Conservation (phyloP, 345 rosid species). For the Erucastrum elatum region DNA sequence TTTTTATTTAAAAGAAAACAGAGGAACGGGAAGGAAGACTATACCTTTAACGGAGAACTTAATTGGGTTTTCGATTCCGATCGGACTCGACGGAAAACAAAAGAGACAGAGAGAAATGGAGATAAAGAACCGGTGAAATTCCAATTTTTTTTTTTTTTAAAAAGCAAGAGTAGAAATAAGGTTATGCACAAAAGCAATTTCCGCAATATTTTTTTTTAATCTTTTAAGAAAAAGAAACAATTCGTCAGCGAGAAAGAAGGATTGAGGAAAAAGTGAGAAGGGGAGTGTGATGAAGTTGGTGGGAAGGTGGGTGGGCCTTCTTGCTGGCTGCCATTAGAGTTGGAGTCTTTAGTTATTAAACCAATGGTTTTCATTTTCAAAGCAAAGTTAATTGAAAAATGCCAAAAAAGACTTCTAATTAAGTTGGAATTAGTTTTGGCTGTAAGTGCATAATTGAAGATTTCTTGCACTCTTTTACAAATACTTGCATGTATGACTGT, state of each 20-base stretch:
- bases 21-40: conserved; percentile 8
- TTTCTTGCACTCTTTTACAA: not conserved
- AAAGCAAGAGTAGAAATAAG: not conserved
- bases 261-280: conserved; percentile 8
- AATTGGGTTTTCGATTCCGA: conserved; percentile 26
- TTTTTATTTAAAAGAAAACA: not conserved
- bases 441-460: not conserved
- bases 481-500: not conserved
- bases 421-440: not conserved
- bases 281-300: conserved; percentile 28
- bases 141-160: not conserved
- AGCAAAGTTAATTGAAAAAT: not conserved
- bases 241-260: conserved; percentile 15
- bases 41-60: conserved; percentile 14
- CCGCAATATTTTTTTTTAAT: not conserved
- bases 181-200: not conserved
- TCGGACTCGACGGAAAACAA: not conserved
- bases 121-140: not conserved
- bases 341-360: not conserved
- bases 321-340: conserved; percentile 21
- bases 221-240: not conserved
- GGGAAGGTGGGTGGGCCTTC: conserved; percentile 28
- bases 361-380: not conserved
- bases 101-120: not conserved
- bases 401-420: not conserved